Evolutionary conservation across 78 protist genomes (phyloP).

Genomic region (Creolimax fragrantissima): DNA sequence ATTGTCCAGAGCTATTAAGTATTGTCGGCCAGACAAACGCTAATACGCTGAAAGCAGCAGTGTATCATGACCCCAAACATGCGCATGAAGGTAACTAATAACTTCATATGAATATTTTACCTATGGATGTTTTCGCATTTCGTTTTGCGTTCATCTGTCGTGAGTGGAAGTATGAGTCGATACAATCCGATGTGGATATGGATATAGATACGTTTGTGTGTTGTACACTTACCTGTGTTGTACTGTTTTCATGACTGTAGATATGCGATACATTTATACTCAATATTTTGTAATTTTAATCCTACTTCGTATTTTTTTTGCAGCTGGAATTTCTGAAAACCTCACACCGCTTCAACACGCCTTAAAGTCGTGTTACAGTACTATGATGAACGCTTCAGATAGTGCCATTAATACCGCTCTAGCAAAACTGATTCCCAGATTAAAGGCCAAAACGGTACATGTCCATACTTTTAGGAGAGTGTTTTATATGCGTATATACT

Average conservation of each 20-base stretch:
- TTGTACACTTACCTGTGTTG: too few relatives aligned
- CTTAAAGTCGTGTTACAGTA: background rate
- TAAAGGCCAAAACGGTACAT: background rate
- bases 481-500: background rate
- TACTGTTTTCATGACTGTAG: too few relatives aligned
- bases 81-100: background rate
- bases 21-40: conserved; percentile 17
- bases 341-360: background rate
- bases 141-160: too few relatives aligned
- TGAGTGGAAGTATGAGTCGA: too few relatives aligned
- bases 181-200: too few relatives aligned
- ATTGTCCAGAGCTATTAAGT: conserved; percentile 30
- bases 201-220: too few relatives aligned
- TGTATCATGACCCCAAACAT: background rate
- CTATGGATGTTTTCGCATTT: too few relatives aligned
- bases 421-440: background rate
- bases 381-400: background rate
- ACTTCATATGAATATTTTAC: too few relatives aligned
- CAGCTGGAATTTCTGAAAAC: background rate
- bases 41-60: background rate
- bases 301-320: too few relatives aligned
- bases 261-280: too few relatives aligned
- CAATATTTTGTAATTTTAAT: too few relatives aligned
- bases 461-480: background rate
- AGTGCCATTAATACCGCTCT: background rate